These are phyloP conservation scores for Leptographium flavum DNA, from an alignment of 2,329 filamentous ascomycete species.

Conservation along the genomic window DNA sequence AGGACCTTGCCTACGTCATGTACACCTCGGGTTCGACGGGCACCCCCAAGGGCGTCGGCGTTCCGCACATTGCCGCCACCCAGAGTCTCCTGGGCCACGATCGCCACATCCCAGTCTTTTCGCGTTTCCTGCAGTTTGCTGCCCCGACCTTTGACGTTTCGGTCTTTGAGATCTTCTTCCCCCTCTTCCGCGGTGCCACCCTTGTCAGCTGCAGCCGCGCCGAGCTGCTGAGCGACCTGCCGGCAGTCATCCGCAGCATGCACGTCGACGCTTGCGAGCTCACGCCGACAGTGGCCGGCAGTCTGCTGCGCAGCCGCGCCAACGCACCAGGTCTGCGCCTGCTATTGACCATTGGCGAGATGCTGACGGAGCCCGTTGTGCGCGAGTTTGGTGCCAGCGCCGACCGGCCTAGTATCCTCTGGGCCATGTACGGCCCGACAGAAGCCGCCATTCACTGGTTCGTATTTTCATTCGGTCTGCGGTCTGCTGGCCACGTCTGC, in stretches of 20 bases:
- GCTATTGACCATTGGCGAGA: conserved; percentile 81
- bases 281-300: conserved; percentile 75
- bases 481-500: not conserved
- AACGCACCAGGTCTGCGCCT: conserved; percentile 55
- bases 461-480: not conserved
- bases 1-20: conserved; percentile 69
- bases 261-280: conserved; percentile 73
- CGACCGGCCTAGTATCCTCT: conserved; percentile 48
- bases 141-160: conserved; percentile 90
- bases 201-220: conserved; percentile 56
- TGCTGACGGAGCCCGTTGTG: conserved; percentile 68
- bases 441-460: conserved; percentile 80
- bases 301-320: conserved; percentile 52
- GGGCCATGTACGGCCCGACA: conserved; percentile 90
- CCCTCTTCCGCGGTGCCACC: conserved; percentile 58
- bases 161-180: conserved; percentile 90
- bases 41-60: conserved; percentile 70
- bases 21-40: conserved; percentile 89
- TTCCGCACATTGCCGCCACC: conserved; percentile 67
- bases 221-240: conserved; percentile 61
- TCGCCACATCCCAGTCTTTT: conserved; percentile 59
- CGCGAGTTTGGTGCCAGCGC: conserved; percentile 58
- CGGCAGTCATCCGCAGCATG: conserved; percentile 47
- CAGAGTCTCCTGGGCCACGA: conserved; percentile 77
- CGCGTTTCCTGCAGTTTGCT: conserved; percentile 79